A percentile compares a stretch with the other conserved stretches of the same genome.
Evolutionary conservation across 2,329 filamentous ascomycete genomes (phyloP).

Genomic region (Colletotrichum sp.): DNA sequence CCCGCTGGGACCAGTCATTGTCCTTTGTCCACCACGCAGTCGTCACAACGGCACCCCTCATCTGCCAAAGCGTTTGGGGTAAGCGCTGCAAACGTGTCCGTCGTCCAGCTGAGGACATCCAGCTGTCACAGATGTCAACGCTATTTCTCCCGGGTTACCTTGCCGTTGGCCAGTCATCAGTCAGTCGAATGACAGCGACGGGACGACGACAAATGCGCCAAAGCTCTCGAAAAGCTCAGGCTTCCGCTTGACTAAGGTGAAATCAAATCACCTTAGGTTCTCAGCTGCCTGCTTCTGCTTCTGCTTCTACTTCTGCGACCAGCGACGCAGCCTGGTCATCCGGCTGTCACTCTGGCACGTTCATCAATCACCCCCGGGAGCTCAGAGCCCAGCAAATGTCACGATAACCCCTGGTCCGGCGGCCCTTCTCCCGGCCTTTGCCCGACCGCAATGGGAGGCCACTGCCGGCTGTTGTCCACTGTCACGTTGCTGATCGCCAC

Average conservation of each 20-base stretch:
- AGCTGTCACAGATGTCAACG: conserved; percentile 9
- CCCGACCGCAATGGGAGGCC: conserved; percentile 5
- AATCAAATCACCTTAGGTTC: background rate
- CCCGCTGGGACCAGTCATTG: conserved; percentile 12
- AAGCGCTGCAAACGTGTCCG: conserved; percentile 10
- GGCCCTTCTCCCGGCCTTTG: conserved; percentile 11
- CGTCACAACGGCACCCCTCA: conserved; percentile 5
- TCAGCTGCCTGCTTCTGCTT: background rate
- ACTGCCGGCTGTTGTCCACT: conserved; percentile 4
- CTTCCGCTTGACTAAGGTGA: background rate
- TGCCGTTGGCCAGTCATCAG: conserved; percentile 8
- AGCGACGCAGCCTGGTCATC: conserved; percentile 4
- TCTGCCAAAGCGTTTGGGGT: conserved; percentile 13
- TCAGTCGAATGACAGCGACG: background rate
- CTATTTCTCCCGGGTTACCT: background rate
- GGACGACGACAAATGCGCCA: conserved; percentile 11
- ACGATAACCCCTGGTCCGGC: background rate
- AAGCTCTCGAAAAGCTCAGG: background rate
- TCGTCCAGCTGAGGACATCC: background rate
- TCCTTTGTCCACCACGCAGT: conserved; percentile 7
- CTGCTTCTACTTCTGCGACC: conserved; percentile 1
- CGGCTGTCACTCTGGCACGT: conserved; percentile 14
- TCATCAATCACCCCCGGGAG: background rate
- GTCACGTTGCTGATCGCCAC: conserved; percentile 19
- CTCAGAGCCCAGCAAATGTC: background rate